These are phyloP conservation scores for Diaporthe ilicicola DNA, from an alignment of 2,329 filamentous ascomycete genomes.

Conservation along the genomic window DNA sequence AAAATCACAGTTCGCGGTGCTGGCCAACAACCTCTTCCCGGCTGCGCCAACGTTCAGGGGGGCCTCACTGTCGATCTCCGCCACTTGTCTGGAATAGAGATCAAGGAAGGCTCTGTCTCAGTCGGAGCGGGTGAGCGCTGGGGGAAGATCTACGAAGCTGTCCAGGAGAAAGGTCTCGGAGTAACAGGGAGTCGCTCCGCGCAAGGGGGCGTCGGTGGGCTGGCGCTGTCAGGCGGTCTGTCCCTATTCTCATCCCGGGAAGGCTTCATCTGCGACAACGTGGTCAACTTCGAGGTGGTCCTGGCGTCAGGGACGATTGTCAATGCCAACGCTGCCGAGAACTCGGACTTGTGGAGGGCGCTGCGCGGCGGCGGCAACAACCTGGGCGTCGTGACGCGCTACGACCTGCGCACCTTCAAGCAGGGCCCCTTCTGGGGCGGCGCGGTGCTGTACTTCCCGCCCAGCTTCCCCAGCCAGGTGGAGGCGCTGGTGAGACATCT, in stretches of 20 bases:
- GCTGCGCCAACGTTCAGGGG: constrained; percentile 46
- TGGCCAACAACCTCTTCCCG: constrained; percentile 49
- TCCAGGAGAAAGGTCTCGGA: constrained; percentile 42
- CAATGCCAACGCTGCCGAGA: constrained; percentile 44
- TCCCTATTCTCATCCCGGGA: constrained; percentile 50
- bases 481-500: constrained; percentile 36
- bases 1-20: constrained; percentile 43
- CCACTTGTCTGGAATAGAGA: constrained; percentile 40
- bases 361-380: constrained; percentile 55
- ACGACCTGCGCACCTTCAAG: constrained; percentile 31
- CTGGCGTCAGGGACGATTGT: constrained; percentile 49
- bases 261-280: constrained; percentile 51
- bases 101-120: constrained; percentile 40
- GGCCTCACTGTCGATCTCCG: constrained; percentile 45
- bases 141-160: constrained; percentile 46
- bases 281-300: constrained; percentile 50
- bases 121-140: constrained; percentile 48
- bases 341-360: constrained; percentile 51
- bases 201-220: constrained; percentile 47
- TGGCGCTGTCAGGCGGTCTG: constrained; percentile 48
- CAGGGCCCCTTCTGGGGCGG: constrained; percentile 36
- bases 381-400: constrained; percentile 44
- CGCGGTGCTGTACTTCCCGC: constrained; percentile 35
- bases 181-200: constrained; percentile 46
- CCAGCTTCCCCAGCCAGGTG: constrained; percentile 37